Percentiles rank a stretch among this genome's conserved stretches.
Conservation (phyloP, 148 eudicot genomes). For the Rhododendron vialii region DNA sequence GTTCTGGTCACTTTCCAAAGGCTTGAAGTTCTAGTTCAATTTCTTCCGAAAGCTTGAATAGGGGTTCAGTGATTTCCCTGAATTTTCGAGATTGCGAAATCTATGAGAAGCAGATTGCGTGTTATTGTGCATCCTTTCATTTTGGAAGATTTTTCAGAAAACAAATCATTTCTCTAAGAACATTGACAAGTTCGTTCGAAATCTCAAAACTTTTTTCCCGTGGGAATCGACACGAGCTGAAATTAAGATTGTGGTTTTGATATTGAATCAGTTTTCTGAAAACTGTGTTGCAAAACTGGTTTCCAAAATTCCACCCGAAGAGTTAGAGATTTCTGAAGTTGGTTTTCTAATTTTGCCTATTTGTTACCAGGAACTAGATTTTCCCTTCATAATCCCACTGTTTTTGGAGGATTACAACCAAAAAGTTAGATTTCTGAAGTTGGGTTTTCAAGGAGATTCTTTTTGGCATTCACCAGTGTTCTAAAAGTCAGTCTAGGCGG, state of each 20-base stretch:
- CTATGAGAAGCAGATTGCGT: neutral
- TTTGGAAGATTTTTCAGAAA: neutral
- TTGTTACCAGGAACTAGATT: neutral
- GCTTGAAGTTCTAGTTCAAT: constrained; percentile 6
- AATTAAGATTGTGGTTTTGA: neutral
- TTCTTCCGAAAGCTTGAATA: neutral
- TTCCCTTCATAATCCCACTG: neutral
- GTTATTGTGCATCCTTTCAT: neutral
- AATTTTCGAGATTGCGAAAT: neutral
- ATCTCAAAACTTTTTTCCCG: neutral
- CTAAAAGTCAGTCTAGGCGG: too few relatives aligned
- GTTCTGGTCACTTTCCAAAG: neutral
- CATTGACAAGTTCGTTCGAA: neutral
- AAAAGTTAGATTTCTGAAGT: neutral
- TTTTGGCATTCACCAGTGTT: neutral
- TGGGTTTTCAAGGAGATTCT: neutral
- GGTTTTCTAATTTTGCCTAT: neutral
- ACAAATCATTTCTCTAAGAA: neutral
- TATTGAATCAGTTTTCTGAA: neutral
- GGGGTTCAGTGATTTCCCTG: neutral
- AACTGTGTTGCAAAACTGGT: neutral
- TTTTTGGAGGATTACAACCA: neutral
- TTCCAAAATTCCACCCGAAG: neutral
- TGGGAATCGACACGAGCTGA: neutral
- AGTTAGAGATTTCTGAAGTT: neutral